phyloP scores from a whole-genome alignment of 345 rosid species.

The Trapa bicornis region DNA sequence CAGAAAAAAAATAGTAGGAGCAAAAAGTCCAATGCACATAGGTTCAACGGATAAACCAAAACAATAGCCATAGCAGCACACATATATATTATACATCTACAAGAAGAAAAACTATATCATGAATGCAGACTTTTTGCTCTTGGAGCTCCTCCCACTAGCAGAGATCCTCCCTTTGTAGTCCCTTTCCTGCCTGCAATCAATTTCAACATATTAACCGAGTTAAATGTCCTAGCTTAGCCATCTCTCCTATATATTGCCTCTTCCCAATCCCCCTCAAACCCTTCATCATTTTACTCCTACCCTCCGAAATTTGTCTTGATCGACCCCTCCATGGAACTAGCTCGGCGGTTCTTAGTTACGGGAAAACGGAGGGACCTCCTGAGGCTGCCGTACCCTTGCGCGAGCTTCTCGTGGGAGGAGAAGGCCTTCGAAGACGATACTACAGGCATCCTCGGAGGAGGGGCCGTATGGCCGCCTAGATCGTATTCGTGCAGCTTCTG shows the following conservation, averaged over 20 bases:
- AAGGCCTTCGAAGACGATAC: slow-evolving; percentile 49
- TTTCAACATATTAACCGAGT: background rate
- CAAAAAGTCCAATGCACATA: slow-evolving; percentile 21
- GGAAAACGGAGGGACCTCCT: slow-evolving; percentile 16
- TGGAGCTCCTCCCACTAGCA: slow-evolving; percentile 16
- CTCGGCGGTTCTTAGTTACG: slow-evolving; percentile 28
- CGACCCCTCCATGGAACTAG: slow-evolving; percentile 20
- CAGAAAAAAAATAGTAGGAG: slow-evolving; percentile 6
- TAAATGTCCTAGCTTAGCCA: slow-evolving; percentile 9
- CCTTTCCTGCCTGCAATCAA: slow-evolving; percentile 20
- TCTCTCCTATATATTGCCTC: background rate
- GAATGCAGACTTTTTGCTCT: slow-evolving; percentile 8
- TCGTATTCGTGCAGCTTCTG: slow-evolving; percentile 56
- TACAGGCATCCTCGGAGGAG: slow-evolving; percentile 32
- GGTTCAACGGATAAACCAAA: slow-evolving; percentile 37
- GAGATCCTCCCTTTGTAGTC: slow-evolving; percentile 22
- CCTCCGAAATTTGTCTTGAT: background rate
- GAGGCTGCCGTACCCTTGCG: background rate
- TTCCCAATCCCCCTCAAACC: background rate
- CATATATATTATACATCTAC: background rate
- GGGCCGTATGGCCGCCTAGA: slow-evolving; percentile 55
- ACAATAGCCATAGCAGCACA: background rate
- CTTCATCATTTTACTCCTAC: background rate
- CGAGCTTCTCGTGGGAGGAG: slow-evolving; percentile 30
- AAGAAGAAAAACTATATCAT: no score